Conservation (phyloP, 2,329 filamentous ascomycete genomes). For the Coniochaeta sp. region DNA sequence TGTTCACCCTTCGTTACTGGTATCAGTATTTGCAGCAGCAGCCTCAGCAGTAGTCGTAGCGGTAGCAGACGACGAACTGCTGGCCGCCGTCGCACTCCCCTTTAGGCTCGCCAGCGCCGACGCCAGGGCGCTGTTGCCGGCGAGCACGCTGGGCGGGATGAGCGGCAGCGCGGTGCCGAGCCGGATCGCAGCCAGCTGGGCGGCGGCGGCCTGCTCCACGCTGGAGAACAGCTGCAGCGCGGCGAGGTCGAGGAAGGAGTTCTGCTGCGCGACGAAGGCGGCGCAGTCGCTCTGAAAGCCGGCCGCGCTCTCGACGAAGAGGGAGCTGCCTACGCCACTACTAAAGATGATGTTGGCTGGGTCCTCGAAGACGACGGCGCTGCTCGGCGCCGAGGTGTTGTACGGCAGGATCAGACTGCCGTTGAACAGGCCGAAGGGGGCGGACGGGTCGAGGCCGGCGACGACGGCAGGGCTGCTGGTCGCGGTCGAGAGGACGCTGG, state of each 20-base stretch:
- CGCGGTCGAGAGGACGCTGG: conserved; percentile 7
- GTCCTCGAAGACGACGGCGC: conserved; percentile 25
- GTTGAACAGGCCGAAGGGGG: conserved; percentile 25
- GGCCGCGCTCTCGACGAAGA: conserved; percentile 26
- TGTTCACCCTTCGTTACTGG: background rate
- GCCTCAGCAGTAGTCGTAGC: background rate
- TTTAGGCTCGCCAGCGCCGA: background rate
- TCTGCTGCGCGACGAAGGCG: conserved; percentile 17
- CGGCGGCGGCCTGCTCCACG: conserved; percentile 20
- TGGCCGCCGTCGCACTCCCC: background rate
- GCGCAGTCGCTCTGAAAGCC: conserved; percentile 25
- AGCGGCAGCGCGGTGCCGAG: conserved; percentile 10
- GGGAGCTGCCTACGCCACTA: conserved; percentile 6
- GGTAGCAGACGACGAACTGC: background rate
- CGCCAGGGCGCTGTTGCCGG: conserved; percentile 1
- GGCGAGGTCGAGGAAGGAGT: conserved; percentile 21
- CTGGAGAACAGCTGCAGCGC: conserved; percentile 17
- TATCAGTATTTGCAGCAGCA: background rate
- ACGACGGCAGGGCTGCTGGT: conserved; percentile 12
- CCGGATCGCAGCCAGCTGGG: conserved; percentile 16
- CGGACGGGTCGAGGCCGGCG: conserved; percentile 18
- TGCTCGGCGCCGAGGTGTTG: conserved; percentile 19
- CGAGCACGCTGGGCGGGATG: conserved; percentile 5
- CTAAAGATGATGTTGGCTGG: conserved; percentile 31
- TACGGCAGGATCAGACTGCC: conserved; percentile 26